These are phyloP conservation scores for Aspergillus nidulans DNA, from an alignment of 495 filamentous ascomycete species.

Conservation along the genomic window DNA sequence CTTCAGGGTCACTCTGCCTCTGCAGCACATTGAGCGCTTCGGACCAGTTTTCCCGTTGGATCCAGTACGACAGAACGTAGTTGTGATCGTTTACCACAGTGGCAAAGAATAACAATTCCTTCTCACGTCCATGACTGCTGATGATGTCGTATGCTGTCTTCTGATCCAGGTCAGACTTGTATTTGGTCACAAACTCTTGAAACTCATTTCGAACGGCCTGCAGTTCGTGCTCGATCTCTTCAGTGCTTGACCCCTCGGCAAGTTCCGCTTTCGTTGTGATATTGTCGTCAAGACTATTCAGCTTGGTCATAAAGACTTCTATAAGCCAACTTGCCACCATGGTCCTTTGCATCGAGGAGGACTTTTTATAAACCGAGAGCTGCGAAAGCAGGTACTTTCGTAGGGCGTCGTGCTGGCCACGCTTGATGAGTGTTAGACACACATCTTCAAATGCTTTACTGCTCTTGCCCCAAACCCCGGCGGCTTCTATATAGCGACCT, in stretches of 20 bases:
- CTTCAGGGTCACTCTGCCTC: conserved; percentile 81
- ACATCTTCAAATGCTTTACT: conserved; percentile 97
- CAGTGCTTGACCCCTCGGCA: conserved; percentile 61
- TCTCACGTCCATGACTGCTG: conserved; percentile 88
- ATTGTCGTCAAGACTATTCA: conserved; percentile 91
- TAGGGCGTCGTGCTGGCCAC: conserved; percentile 83
- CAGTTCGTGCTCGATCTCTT: conserved; percentile 70
- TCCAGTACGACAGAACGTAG: conserved; percentile 94
- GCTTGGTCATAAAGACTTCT: conserved; percentile 94
- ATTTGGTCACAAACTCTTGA: conserved; percentile 77
- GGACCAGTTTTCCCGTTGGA: conserved; percentile 91
- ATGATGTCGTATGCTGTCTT: conserved; percentile 95
- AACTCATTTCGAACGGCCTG: conserved; percentile 67
- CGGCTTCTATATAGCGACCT: conserved; percentile 78
- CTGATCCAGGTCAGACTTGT: conserved; percentile 80
- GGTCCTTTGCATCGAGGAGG: conserved; percentile 81
- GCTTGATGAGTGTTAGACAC: conserved; percentile 83
- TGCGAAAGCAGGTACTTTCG: conserved; percentile 87
- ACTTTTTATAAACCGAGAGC: conserved; percentile 74
- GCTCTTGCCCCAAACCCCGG: conserved; percentile 86
- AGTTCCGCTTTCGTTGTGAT: conserved; percentile 87
- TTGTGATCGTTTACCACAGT: conserved; percentile 84
- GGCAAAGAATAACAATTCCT: conserved; percentile 87
- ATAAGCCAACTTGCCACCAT: conserved; percentile 96
- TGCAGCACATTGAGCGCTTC: conserved; percentile 85